Evolutionary conservation across 768 basidiomycete genomes (phyloP).

Genomic region (Coprinopsis sp.): DNA sequence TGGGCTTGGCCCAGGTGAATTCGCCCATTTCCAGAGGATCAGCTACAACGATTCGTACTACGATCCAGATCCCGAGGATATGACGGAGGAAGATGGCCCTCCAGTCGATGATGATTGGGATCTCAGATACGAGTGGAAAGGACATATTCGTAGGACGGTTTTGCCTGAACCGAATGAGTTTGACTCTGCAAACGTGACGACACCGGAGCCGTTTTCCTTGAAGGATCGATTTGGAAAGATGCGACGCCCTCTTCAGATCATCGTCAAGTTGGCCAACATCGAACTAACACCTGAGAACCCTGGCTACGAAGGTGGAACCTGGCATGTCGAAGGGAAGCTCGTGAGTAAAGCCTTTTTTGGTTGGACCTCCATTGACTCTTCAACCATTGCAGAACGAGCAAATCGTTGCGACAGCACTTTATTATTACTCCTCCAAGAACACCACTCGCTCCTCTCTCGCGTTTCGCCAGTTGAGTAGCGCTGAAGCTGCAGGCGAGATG

Average conservation of each 20-base stretch:
- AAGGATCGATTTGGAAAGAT: background rate
- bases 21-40: slow-evolving; percentile 1
- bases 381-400: slow-evolving; percentile 21
- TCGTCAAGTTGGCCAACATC: slow-evolving; percentile 21
- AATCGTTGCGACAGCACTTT: slow-evolving; percentile 23
- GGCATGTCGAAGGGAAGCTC: slow-evolving; percentile 18
- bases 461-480: slow-evolving; percentile 12
- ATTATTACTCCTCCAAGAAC: slow-evolving; percentile 28
- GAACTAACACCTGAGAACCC: slow-evolving; percentile 18
- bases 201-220: background rate
- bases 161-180: slow-evolving; percentile 1
- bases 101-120: background rate
- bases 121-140: background rate
- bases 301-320: slow-evolving; percentile 13
- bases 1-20: no score
- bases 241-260: slow-evolving; percentile 14
- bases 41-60: background rate
- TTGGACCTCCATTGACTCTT: slow-evolving; percentile 15
- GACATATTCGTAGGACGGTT: background rate
- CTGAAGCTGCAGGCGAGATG: background rate
- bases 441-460: slow-evolving; percentile 21
- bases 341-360: slow-evolving; percentile 7
- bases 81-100: background rate
- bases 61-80: background rate
- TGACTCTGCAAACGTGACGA: no score